A percentile compares a stretch with the other conserved stretches of the same genome.
phyloP scores from a whole-genome alignment of 805 yeast genomes.

The Teunomyces atbi region DNA sequence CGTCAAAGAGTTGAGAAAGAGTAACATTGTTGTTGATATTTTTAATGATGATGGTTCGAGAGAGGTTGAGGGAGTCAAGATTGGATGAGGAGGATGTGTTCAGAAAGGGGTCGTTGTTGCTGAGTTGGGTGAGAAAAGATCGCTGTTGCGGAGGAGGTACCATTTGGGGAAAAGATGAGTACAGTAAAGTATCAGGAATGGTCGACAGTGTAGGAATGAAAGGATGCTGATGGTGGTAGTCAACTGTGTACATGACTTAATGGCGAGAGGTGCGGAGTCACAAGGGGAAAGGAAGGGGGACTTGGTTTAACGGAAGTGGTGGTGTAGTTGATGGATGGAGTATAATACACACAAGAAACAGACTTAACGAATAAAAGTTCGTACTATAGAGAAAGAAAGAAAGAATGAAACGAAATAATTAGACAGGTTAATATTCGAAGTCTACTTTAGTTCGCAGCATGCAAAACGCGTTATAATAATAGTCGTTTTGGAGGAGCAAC shows the following conservation, averaged over 20 bases:
- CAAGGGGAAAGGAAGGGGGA: not conserved
- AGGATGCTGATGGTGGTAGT: conserved; percentile 1
- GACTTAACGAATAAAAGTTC: not conserved
- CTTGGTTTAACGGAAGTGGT: conserved; percentile 3
- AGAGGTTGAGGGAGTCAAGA: conserved; percentile 34
- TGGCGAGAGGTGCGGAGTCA: not conserved
- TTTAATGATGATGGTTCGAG: conserved; percentile 35
- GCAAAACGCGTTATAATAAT: conserved; percentile 1
- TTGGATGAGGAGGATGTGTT: conserved; percentile 7
- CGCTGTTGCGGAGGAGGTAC: conserved; percentile 17
- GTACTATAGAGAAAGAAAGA: not conserved
- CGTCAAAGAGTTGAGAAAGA: conserved; percentile 38
- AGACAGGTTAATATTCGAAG: not conserved
- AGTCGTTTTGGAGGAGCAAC: not conserved
- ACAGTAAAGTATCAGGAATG: not conserved
- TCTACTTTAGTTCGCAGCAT: not conserved
- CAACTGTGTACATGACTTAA: not conserved
- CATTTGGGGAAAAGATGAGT: not conserved
- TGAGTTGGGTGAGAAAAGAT: conserved; percentile 10
- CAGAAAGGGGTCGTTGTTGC: conserved; percentile 6
- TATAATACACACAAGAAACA: not conserved
- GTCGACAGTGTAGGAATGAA: conserved; percentile 2
- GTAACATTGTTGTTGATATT: conserved; percentile 25
- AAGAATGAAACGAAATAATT: not conserved
- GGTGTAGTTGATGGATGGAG: not conserved